These are phyloP conservation scores for Plectosphaerella sp. DNA, from an alignment of 2,329 filamentous ascomycete genomes.

Conservation along the genomic window DNA sequence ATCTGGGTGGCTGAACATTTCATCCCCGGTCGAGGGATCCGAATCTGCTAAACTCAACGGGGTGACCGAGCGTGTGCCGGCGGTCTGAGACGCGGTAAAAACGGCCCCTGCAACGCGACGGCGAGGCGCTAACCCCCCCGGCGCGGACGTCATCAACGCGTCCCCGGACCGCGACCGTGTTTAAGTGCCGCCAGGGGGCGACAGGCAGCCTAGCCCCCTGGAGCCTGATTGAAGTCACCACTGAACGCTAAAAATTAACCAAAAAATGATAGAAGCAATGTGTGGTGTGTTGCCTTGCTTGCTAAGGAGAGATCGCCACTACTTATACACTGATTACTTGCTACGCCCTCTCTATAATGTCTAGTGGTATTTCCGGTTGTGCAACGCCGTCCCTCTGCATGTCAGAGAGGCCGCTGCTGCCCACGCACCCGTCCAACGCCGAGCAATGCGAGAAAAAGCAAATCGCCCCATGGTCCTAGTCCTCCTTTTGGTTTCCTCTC, in stretches of 20 bases:
- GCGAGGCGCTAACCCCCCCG: background rate
- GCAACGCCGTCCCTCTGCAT: background rate
- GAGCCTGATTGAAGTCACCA: too few species aligned
- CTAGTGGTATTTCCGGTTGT: slow-evolving; percentile 1
- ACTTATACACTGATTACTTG: slow-evolving; percentile 1
- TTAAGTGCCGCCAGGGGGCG: too few species aligned
- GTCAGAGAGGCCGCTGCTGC: too few species aligned
- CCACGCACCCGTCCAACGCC: slow-evolving; percentile 1
- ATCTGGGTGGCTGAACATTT: background rate
- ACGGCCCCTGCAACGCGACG: background rate
- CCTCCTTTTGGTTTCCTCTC: background rate
- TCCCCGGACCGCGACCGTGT: background rate
- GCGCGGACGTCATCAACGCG: slow-evolving; percentile 1
- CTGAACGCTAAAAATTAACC: too few species aligned
- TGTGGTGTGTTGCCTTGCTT: too few species aligned
- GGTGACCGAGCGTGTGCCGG: background rate
- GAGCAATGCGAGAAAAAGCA: slow-evolving; percentile 2
- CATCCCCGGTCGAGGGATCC: background rate
- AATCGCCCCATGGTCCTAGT: background rate
- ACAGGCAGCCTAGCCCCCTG: too few species aligned
- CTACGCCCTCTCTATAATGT: background rate
- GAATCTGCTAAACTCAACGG: too few species aligned
- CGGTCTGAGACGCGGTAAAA: background rate
- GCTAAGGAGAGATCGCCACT: background rate
- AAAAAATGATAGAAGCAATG: too few species aligned